Conservation (phyloP, 2,329 filamentous ascomycete genomes). For the Thermothelomyces thermophilus region DNA sequence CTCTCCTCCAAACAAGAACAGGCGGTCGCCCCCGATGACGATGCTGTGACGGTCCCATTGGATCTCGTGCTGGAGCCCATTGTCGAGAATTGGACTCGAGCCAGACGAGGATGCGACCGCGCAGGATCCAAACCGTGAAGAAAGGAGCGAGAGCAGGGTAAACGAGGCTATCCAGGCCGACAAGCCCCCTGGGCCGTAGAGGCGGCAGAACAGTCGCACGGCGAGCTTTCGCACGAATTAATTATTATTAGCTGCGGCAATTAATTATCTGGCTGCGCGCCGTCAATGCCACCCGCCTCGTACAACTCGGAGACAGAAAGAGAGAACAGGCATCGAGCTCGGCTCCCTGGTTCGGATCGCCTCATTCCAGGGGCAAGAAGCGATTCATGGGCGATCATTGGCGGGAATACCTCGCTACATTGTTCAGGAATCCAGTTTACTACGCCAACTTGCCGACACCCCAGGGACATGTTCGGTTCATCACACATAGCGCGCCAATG, state of each 20-base stretch:
- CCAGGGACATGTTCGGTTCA: not conserved
- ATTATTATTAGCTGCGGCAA: no score
- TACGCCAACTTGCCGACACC: not conserved
- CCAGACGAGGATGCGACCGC: not conserved
- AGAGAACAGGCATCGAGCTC: no score
- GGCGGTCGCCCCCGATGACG: conserved; percentile 2
- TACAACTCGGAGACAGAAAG: no score
- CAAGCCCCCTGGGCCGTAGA: not conserved
- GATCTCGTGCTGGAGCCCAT: conserved; percentile 1
- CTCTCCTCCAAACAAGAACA: conserved; percentile 8
- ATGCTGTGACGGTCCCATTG: conserved; percentile 7
- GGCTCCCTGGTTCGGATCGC: no score
- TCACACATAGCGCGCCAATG: not conserved
- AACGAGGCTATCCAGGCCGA: not conserved
- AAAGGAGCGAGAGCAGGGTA: not conserved
- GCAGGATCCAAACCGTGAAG: no score
- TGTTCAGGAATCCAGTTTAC: not conserved
- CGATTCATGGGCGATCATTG: not conserved
- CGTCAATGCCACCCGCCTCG: no score
- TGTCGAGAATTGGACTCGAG: not conserved
- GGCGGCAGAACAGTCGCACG: no score
- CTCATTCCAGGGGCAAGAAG: not conserved
- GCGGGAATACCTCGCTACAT: not conserved
- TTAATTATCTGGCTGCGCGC: no score
- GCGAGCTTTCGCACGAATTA: no score